These are phyloP conservation scores for Acer negundo DNA, from an alignment of 345 rosid species.

Conservation along the genomic window DNA sequence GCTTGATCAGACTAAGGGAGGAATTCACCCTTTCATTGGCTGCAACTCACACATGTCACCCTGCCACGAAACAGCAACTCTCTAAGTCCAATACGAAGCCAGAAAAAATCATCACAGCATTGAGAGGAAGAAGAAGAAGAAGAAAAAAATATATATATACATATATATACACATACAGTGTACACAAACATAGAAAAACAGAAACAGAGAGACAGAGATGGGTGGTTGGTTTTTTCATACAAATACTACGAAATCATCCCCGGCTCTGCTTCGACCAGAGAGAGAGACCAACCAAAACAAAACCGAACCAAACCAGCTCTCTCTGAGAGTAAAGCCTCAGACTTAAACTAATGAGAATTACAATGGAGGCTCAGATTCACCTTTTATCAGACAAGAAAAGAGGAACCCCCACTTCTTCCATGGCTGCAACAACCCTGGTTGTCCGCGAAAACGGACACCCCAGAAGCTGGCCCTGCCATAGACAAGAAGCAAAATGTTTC, in stretches of 20 bases:
- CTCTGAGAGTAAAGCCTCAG: constrained; percentile 7
- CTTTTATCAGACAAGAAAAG: not conserved
- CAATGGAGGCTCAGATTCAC: constrained; percentile 18
- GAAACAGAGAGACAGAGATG: too few species aligned
- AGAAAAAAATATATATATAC: not conserved
- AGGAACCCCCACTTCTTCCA: not conserved
- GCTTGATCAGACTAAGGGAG: constrained; percentile 8
- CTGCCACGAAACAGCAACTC: not conserved
- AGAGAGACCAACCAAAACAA: not conserved
- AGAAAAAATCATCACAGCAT: constrained; percentile 12
- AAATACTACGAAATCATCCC: not conserved
- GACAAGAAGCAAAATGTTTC: not conserved
- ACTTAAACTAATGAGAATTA: constrained; percentile 3
- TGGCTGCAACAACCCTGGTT: constrained; percentile 5
- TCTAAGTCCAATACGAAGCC: not conserved
- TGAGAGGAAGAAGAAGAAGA: not conserved
- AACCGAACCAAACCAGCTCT: not conserved
- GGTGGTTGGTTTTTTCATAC: not conserved
- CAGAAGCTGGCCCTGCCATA: not conserved
- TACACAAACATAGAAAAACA: not conserved
- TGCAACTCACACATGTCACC: not conserved
- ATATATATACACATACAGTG: not conserved
- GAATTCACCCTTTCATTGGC: constrained; percentile 3
- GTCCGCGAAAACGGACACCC: not conserved
- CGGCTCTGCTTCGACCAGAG: not conserved